Conservation (phyloP, 139 green algal genomes). For the Astrephomene gubernaculifera region DNA sequence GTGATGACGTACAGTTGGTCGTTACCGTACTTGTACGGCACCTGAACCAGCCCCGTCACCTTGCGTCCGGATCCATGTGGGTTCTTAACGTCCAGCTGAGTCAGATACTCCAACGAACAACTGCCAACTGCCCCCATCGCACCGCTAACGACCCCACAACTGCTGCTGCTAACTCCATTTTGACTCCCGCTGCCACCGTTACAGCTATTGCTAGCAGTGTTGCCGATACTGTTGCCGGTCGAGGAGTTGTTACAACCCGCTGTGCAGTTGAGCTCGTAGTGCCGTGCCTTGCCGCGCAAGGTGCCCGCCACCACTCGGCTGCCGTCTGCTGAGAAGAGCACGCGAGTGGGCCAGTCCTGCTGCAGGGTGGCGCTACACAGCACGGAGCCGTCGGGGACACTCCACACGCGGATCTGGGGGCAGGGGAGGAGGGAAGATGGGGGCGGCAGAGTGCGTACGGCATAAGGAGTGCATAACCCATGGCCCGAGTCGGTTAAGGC, state of each 20-base stretch:
- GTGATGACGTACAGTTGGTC: slow-evolving; percentile 84
- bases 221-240: no score
- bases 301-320: slow-evolving; percentile 75
- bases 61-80: slow-evolving; percentile 71
- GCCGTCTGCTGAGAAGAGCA: slow-evolving; percentile 76
- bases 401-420: slow-evolving; percentile 84
- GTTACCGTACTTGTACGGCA: slow-evolving; percentile 63
- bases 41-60: slow-evolving; percentile 83
- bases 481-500: no score
- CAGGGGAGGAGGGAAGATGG: not conserved
- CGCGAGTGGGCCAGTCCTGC: slow-evolving; percentile 92
- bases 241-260: no score
- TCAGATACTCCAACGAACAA: slow-evolving; percentile 9
- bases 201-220: no score
- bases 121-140: not conserved
- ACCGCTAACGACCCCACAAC: not conserved
- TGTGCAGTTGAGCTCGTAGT: slow-evolving; percentile 52
- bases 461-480: no score
- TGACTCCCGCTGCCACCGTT: no score
- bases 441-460: no score
- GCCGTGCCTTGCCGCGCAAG: slow-evolving; percentile 65
- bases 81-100: slow-evolving; percentile 71
- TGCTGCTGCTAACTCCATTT: no score
- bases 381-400: slow-evolving; percentile 84
- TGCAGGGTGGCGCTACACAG: slow-evolving; percentile 82